Conservation (phyloP, 495 filamentous ascomycete species). For the Hypoxylon rickii region DNA sequence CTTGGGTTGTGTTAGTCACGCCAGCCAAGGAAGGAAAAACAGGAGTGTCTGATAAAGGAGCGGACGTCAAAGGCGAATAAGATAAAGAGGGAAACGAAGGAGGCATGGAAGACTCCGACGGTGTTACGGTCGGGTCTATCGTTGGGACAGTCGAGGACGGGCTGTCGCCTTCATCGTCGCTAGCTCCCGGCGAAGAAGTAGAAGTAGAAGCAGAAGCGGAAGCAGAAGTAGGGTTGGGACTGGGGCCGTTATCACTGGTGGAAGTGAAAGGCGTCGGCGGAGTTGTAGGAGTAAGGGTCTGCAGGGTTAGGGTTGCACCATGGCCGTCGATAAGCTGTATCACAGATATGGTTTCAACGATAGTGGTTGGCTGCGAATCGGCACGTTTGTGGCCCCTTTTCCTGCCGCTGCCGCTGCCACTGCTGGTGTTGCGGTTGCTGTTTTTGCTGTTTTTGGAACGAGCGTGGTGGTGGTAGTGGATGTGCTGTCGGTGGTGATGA, state of each 20-base stretch:
- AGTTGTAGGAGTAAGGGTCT: conserved; percentile 24
- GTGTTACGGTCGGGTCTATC: conserved; percentile 40
- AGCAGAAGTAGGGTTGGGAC: conserved; percentile 14
- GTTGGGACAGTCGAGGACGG: conserved; percentile 27
- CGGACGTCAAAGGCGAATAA: conserved; percentile 50
- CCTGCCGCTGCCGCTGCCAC: too few species aligned
- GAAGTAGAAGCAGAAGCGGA: conserved; percentile 16
- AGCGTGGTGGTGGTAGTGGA: conserved; percentile 42
- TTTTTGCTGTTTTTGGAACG: conserved; percentile 41
- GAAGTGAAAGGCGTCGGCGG: background rate
- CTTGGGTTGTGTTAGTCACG: conserved; percentile 48
- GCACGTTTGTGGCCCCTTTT: conserved; percentile 37
- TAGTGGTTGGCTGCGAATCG: conserved; percentile 42
- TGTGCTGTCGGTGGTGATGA: conserved; percentile 33
- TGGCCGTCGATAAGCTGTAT: conserved; percentile 53
- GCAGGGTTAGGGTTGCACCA: conserved; percentile 46
- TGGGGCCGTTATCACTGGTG: conserved; percentile 24
- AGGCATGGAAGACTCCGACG: conserved; percentile 43
- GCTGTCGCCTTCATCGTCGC: conserved; percentile 32
- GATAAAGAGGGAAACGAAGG: conserved; percentile 41
- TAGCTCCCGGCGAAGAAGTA: conserved; percentile 19
- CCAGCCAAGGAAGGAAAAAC: conserved; percentile 48
- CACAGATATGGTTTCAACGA: conserved; percentile 55
- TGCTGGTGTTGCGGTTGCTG: too few species aligned
- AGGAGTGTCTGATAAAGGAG: conserved; percentile 52